Evolutionary conservation across 2,329 filamentous ascomycete genomes (phyloP), one percentile per base, ranked within the genome.

Genomic region (Rhinocladiella similis): DNA sequence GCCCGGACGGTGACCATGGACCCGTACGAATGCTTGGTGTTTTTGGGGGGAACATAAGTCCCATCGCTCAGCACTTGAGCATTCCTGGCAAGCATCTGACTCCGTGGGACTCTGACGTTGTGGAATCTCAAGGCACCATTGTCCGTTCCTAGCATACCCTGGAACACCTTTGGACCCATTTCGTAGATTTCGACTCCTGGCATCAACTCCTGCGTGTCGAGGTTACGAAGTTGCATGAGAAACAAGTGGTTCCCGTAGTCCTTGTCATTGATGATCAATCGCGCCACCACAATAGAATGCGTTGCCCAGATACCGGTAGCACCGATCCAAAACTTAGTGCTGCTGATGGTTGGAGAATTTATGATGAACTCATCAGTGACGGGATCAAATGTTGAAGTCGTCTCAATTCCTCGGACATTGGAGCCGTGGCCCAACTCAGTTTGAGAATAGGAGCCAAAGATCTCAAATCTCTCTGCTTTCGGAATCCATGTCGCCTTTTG

Each of bases 121-220:
- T 70, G 54, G 47, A 74, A 72, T 45, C 62, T 62, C 25, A 70
- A 62, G 35, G 68, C 70, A 19, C 70, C 72, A 56, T 73, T 74
- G 45, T 72, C 69, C 4, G 63, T 65, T 13, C 59, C 61, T 2
- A 63, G 57, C 58, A 65, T 63, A 5, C 60, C 63, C 55, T 64
- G 60, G 42, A 64, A 64, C 13, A 54, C 59, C 50, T 67, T 67
- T 16, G 61, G 59, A n/a, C 69, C 67, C 33, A 69, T 56, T 22
- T 71, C 69, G 53, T 67, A 66, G 3, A 69, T 61, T 41, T 68
- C 66, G 54, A 69, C 62, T 6, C 67, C 67, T 1, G 61, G 56
- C 50, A 67, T 47, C 13, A 65, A 54, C 47, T 65, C 54, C 29
- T 65, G 62, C 7, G 65, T 66, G 13, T 66, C 59, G 25, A 70